Conservation (phyloP, 2,329 filamentous ascomycete species). For the Verticillium nonalfalfae region DNA sequence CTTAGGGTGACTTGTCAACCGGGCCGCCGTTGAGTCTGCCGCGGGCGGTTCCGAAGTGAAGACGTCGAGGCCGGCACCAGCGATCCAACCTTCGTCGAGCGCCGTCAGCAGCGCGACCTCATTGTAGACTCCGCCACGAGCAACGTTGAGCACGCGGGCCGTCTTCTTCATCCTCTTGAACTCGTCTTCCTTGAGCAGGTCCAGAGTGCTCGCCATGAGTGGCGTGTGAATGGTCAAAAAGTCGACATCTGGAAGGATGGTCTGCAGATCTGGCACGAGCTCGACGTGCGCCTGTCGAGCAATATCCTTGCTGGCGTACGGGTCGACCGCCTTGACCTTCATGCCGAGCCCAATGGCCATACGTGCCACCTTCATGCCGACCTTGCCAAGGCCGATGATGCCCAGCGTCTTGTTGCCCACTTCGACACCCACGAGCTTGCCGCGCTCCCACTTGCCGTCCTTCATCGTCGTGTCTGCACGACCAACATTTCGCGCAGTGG, state of each 20-base stretch:
- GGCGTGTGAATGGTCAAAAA: slow-evolving; percentile 80
- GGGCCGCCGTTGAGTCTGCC: slow-evolving; percentile 47
- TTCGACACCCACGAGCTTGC: slow-evolving; percentile 69
- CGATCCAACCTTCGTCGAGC: slow-evolving; percentile 63
- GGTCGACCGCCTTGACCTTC: slow-evolving; percentile 68
- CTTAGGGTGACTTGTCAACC: slow-evolving; percentile 60
- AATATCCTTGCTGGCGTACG: slow-evolving; percentile 69
- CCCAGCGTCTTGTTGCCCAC: slow-evolving; percentile 71
- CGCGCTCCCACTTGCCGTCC: slow-evolving; percentile 68
- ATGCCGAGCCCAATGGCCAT: slow-evolving; percentile 73
- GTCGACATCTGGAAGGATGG: slow-evolving; percentile 61
- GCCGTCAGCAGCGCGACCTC: slow-evolving; percentile 66
- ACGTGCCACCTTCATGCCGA: slow-evolving; percentile 73
- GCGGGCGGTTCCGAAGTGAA: slow-evolving; percentile 68
- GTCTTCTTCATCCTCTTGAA: slow-evolving; percentile 66
- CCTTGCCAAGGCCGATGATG: slow-evolving; percentile 76
- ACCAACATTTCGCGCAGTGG: slow-evolving; percentile 67
- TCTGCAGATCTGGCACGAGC: slow-evolving; percentile 49
- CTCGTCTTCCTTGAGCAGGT: slow-evolving; percentile 63
- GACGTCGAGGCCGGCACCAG: slow-evolving; percentile 73
- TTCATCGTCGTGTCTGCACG: slow-evolving; percentile 65
- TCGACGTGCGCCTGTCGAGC: slow-evolving; percentile 62
- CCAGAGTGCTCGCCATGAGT: slow-evolving; percentile 68
- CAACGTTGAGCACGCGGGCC: slow-evolving; percentile 71
- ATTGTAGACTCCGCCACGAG: slow-evolving; percentile 74